Conservation (phyloP, 352 stramenopile species). For the Albugo laibachii region DNA sequence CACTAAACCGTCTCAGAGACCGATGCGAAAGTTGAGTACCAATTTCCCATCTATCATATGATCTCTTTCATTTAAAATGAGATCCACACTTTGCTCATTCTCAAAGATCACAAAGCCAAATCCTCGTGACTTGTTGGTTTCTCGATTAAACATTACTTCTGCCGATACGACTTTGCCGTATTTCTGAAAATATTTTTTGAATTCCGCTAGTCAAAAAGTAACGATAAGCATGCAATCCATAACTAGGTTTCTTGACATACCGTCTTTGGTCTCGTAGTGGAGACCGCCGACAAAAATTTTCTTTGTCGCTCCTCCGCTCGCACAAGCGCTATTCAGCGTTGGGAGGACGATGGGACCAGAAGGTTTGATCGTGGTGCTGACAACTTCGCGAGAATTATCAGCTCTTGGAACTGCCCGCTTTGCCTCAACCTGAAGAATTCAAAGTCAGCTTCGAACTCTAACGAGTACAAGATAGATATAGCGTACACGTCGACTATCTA, state of each 20-base stretch:
- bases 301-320: conserved; percentile 51
- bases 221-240: conserved; percentile 1
- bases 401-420: conserved; percentile 80
- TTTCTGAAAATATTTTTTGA: conserved; percentile 85
- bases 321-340: not conserved
- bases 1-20: not conserved
- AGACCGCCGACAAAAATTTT: conserved; percentile 87
- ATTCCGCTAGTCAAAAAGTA: conserved; percentile 30
- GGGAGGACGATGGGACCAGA: not conserved
- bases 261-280: conserved; percentile 87
- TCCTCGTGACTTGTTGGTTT: conserved; percentile 86
- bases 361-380: conserved; percentile 13
- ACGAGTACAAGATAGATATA: conserved; percentile 1
- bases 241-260: conserved; percentile 14
- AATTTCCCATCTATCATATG: conserved; percentile 86
- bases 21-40: conserved; percentile 8
- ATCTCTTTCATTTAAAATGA: conserved; percentile 70
- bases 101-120: conserved; percentile 92
- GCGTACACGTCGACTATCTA: conserved; percentile 74
- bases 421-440: conserved; percentile 60
- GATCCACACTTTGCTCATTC: conserved; percentile 63
- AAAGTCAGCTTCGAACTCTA: not conserved
- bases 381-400: conserved; percentile 59
- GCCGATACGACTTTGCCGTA: conserved; percentile 85
- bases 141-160: conserved; percentile 90